Percentiles rank a stretch among this genome's conserved stretches.
phyloP scores from a whole-genome alignment of 1,284 basidiomycete genomes.

The Pseudozyma sp. region DNA sequence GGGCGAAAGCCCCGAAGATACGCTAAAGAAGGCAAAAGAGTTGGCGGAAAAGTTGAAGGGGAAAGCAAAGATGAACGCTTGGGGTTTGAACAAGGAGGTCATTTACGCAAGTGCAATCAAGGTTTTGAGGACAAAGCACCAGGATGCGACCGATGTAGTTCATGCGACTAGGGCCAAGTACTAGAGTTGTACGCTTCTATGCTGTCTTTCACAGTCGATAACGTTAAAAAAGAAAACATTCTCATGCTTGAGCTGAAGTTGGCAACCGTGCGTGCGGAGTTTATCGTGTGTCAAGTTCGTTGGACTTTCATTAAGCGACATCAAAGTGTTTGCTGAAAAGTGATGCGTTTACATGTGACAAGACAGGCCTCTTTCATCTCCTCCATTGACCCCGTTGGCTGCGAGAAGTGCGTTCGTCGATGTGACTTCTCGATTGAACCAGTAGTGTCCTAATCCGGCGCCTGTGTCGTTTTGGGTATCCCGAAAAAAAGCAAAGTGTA shows the following conservation, averaged over 20 bases:
- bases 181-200: conserved; percentile 1
- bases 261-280: no score
- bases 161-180: conserved; percentile 35
- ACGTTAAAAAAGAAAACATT: no score
- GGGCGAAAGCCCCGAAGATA: conserved; percentile 74
- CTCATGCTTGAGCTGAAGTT: no score
- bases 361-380: not conserved
- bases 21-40: conserved; percentile 72
- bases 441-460: conserved; percentile 42
- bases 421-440: conserved; percentile 25
- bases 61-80: conserved; percentile 71
- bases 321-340: not conserved
- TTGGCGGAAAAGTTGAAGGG: conserved; percentile 70
- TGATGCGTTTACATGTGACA: not conserved
- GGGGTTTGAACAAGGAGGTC: conserved; percentile 72
- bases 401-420: not conserved
- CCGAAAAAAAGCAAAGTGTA: not conserved
- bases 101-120: conserved; percentile 40
- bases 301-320: not conserved
- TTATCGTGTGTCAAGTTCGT: no score
- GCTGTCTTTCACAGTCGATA: no score
- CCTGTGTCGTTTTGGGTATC: conserved; percentile 22
- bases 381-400: not conserved
- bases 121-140: conserved; percentile 37
- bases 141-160: conserved; percentile 20